Evolutionary conservation across 192 early-diverging fungal genomes (phyloP).

Genomic region (Coemansia sp.): DNA sequence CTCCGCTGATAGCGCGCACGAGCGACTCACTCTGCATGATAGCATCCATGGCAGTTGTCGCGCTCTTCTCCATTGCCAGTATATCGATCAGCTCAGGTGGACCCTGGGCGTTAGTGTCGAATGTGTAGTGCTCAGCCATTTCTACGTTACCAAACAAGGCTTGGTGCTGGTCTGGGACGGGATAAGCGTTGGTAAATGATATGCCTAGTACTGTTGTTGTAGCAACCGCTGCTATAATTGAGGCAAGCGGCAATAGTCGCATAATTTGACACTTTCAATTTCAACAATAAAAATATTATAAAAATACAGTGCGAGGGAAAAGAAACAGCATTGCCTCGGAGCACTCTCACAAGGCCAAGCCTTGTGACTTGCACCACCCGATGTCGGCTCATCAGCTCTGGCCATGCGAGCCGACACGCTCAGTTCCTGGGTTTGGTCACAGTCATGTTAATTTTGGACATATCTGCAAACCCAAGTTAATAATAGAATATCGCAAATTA

Average conservation of each 20-base stretch:
- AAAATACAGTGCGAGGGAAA: neutral
- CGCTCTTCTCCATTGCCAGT: constrained; percentile 42
- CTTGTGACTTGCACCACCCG: constrained; percentile 1
- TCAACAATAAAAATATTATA: neutral
- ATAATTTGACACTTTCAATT: constrained; percentile 12
- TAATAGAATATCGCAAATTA: constrained; percentile 4
- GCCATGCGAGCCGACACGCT: neutral
- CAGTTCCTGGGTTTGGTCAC: neutral
- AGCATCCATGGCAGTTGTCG: constrained; percentile 46
- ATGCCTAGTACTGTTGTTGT: constrained; percentile 19
- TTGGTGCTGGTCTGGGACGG: constrained; percentile 30
- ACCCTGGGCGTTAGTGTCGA: constrained; percentile 31
- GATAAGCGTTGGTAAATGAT: constrained; percentile 17
- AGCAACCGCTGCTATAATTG: constrained; percentile 22
- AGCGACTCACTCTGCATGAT: constrained; percentile 48
- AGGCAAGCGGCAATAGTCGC: constrained; percentile 11
- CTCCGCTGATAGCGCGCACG: constrained; percentile 50
- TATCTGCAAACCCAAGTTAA: neutral
- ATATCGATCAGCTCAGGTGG: constrained; percentile 46
- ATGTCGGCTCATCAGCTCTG: constrained; percentile 7
- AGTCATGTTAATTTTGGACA: neutral
- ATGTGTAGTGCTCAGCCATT: constrained; percentile 35
- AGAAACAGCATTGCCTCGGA: neutral
- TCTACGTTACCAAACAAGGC: constrained; percentile 16
- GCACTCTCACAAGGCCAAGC: neutral